Evolutionary conservation across 2,329 filamentous ascomycete species (phyloP), one percentile per base, ranked within the genome.

Genomic region (Rhynchosporium agropyri): DNA sequence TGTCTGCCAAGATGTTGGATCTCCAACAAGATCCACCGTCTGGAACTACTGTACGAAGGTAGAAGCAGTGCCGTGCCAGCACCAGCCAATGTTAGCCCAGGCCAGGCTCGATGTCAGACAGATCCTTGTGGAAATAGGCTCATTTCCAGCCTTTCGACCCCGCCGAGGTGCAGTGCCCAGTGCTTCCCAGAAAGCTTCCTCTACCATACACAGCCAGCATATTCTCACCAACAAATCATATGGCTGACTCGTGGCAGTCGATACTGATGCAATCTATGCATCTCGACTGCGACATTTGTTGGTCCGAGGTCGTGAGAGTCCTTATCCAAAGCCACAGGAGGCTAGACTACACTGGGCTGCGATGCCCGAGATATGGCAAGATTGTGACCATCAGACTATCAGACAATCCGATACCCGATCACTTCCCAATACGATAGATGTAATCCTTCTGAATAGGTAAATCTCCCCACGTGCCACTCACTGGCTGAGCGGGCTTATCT

Each of bases 61-160:
- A 20, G 20, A 20, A 20, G 20, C 20, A 20, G 20, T 13, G 49
- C n/a, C 10, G 13, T 33, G 29, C 49, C 36, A 53, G 49, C 49
- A 26, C 31, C 49, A 53, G 49, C 49, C 49, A 53, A 53, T 51
- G 36, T 20, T 38, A 36, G 33, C 49, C 40, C 33, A 28, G 36
- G 38, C 10, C 20, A 20, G 20, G 20, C 20, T 20, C 20, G 20
- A 20, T 20, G 20, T 20, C 20, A 20, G 38, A 26, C 31, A 26
- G 9, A 54, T 42, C 50, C 50, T 38, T 54, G 50, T 40, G 3
- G 1, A 33, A 15, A 42, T 28, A 54, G 50, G 50, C 50, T 54
- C 50, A 54, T 54, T 42, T 54, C 50, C 50, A 28, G 33, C 50
- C 38, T 38, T 10, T 54, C 50, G 33, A 54, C 50, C 50, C 36